Evolutionary conservation across 192 early-diverging fungal species (phyloP).

Genomic region (Gigaspora rosea): DNA sequence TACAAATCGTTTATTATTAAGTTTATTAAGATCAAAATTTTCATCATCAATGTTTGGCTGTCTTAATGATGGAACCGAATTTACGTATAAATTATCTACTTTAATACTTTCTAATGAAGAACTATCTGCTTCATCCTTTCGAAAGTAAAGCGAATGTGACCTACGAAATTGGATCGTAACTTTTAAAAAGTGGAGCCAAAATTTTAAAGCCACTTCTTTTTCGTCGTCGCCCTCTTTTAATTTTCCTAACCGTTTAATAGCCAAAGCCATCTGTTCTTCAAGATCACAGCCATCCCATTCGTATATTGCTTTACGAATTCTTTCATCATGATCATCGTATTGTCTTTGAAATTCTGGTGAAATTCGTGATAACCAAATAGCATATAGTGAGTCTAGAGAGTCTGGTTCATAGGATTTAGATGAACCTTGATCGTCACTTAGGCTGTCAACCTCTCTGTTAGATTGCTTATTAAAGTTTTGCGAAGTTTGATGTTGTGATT

Average conservation of each 20-base stretch:
- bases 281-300: slow-evolving; percentile 39
- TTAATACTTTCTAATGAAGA: too few species aligned
- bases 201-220: slow-evolving; percentile 39
- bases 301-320: slow-evolving; percentile 43
- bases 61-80: too few species aligned
- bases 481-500: slow-evolving; percentile 30
- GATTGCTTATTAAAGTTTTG: neutral
- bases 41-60: too few species aligned
- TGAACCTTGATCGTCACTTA: neutral
- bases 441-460: neutral
- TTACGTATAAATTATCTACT: too few species aligned
- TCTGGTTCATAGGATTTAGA: slow-evolving; percentile 18
- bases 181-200: slow-evolving; percentile 44
- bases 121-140: neutral
- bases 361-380: slow-evolving; percentile 40
- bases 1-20: too few species aligned
- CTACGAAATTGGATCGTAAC: slow-evolving; percentile 30
- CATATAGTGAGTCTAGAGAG: slow-evolving; percentile 34
- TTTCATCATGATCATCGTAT: slow-evolving; percentile 40
- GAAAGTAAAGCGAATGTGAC: neutral
- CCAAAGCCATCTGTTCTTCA: slow-evolving; percentile 32
- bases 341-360: slow-evolving; percentile 35
- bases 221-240: slow-evolving; percentile 40
- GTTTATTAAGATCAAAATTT: too few species aligned
- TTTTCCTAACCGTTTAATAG: slow-evolving; percentile 49